A percentile compares a stretch with the other conserved stretches of the same genome.
Conservation (phyloP, 164 flowering plant genomes). For the Litsea cubeba region DNA sequence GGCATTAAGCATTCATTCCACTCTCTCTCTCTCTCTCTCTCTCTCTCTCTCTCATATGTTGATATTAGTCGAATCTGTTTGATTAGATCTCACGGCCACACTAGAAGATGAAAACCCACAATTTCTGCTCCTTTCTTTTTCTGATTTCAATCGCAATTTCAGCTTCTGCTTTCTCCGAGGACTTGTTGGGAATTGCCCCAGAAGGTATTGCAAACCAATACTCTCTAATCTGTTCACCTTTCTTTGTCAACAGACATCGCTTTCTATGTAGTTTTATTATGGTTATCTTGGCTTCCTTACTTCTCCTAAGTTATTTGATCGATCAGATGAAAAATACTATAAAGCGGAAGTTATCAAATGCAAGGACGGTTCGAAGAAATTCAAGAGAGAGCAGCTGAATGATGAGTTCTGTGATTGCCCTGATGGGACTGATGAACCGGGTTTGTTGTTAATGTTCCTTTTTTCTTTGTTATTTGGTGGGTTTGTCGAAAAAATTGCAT, state of each 20-base stretch:
- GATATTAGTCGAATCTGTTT: not conserved
- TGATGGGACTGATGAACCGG: slow-evolving; percentile 93
- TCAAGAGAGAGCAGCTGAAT: slow-evolving; percentile 64
- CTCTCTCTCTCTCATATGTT: not conserved
- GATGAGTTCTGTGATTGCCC: slow-evolving; percentile 89
- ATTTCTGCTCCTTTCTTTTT: slow-evolving; percentile 4
- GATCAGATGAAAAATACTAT: slow-evolving; percentile 60
- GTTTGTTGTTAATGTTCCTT: slow-evolving; percentile 18
- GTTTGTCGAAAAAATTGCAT: not conserved
- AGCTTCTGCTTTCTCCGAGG: slow-evolving; percentile 26
- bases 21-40: slow-evolving; percentile 6
- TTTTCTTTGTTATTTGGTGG: not conserved
- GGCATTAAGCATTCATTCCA: not conserved
- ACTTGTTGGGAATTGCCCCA: slow-evolving; percentile 58
- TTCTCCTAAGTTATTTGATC: not conserved
- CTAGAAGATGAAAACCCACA: slow-evolving; percentile 10
- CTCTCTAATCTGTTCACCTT: not conserved
- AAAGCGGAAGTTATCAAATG: slow-evolving; percentile 53
- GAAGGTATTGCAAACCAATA: slow-evolving; percentile 28
- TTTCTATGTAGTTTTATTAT: not conserved
- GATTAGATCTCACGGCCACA: slow-evolving; percentile 1
- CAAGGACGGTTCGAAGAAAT: slow-evolving; percentile 75
- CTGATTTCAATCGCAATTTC: slow-evolving; percentile 24
- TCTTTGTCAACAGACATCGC: not conserved
- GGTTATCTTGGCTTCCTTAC: not conserved